Base-by-base conservation (phyloP, 495 filamentous ascomycete species). In the Penicillium cataractarum region DNA sequence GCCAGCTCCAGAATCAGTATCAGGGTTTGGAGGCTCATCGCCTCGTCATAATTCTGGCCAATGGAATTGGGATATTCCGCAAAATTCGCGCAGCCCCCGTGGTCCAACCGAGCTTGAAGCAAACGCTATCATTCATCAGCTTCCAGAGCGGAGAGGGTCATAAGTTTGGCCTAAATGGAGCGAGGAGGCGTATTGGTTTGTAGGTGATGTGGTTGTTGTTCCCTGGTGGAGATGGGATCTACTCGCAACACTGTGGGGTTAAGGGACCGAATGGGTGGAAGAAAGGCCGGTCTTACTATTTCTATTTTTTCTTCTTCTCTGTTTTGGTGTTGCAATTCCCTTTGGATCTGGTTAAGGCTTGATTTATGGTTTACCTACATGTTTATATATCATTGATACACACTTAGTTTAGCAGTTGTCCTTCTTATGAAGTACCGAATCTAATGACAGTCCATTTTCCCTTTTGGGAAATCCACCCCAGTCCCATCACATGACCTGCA, bases 61-160 rank as follows among this genome's bases (percentile, higher is more conserved):
- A 24, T 74, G 70, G 70, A 70, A 61, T 19, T 77, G 71, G 74
- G 73, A 73, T 61, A 22, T 52, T 24, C 35, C 56, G 27, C 62
- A 58, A n/a, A 61, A 59, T 48, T 10, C 55, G 13, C 52, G 50
- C 17, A 53, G 21, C 19, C 27, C 37, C 21, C 27, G 39, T 9
- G 63, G 22, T 0, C 75, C 75, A 2, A 70, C 64, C 3, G 75
- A 78, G 61, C 26, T 78, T 61, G 75, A 76, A 13, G 74, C 61
- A 10, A 52, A 40, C 44, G 31, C 17, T 15, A 24, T 50, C 17
- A 52, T 52, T 8, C 53, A 51, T 33, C 53, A 57, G 19, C 33
- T 65, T 15, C 53, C 57, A 5, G 63, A 54, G 15, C 17, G 49
- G 49, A 52, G 49, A 5, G 15, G 24, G 2, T 21, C 26, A 21